Evolutionary conservation across 345 rosid species (phyloP).

Genomic region (Acer yangbiense): DNA sequence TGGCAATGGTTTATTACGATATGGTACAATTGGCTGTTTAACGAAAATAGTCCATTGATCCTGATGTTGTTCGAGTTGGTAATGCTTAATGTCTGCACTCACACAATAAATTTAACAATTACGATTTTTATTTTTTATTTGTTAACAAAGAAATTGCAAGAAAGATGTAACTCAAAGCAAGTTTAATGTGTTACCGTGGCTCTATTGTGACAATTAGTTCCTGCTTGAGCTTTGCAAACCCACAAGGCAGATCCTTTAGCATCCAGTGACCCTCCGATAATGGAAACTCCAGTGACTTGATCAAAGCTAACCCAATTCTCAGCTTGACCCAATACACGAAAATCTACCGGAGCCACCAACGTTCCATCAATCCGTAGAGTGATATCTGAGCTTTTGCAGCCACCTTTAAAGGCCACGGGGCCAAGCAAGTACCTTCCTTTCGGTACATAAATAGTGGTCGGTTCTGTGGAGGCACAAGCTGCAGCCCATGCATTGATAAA

Average conservation of each 20-base stretch:
- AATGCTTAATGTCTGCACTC: slow-evolving; percentile 24
- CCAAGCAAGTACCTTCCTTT: too few relatives aligned
- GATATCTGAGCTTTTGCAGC: slow-evolving; percentile 41
- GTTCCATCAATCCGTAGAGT: slow-evolving; percentile 50
- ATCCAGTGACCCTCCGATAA: slow-evolving; percentile 54
- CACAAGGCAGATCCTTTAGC: slow-evolving; percentile 61
- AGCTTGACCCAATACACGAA: slow-evolving; percentile 37
- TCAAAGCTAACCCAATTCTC: slow-evolving; percentile 50
- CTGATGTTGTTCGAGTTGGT: slow-evolving; percentile 22
- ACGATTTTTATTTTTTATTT: not conserved
- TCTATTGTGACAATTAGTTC: slow-evolving; percentile 45
- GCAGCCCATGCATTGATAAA: too few relatives aligned
- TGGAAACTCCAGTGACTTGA: slow-evolving; percentile 44
- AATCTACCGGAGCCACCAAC: slow-evolving; percentile 50
- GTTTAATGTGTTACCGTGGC: slow-evolving; percentile 45
- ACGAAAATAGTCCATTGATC: slow-evolving; percentile 22
- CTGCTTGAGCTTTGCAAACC: slow-evolving; percentile 46
- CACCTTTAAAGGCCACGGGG: slow-evolving; percentile 22
- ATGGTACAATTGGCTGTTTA: slow-evolving; percentile 37
- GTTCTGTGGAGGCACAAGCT: too few relatives aligned
- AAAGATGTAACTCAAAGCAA: not conserved
- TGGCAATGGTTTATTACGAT: slow-evolving; percentile 24
- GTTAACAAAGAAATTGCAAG: not conserved
- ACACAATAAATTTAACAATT: not conserved
- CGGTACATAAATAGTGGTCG: too few relatives aligned